Evolutionary conservation across 2,329 filamentous ascomycete genomes (phyloP).

Genomic region (Monilinia fructigena): DNA sequence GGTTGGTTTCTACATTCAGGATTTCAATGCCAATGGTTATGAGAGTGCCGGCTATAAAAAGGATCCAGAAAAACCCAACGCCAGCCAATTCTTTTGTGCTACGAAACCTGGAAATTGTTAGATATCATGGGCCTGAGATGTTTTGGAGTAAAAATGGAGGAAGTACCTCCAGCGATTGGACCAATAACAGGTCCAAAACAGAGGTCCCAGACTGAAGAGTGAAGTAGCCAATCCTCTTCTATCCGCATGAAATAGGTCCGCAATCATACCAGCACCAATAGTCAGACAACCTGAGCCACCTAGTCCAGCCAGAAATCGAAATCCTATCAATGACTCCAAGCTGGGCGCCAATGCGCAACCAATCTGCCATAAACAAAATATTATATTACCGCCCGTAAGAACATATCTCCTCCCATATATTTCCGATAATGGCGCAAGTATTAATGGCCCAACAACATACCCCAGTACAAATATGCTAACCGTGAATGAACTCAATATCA

Average conservation of each 20-base stretch:
- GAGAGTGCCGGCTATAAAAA: constrained; percentile 35
- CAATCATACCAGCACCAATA: constrained; percentile 32
- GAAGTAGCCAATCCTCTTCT: constrained; percentile 30
- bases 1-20: constrained; percentile 50
- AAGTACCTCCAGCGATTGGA: constrained; percentile 38
- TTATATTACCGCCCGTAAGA: constrained; percentile 46
- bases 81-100: constrained; percentile 41
- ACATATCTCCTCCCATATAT: constrained; percentile 52
- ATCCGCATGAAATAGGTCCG: constrained; percentile 29
- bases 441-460: constrained; percentile 33
- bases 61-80: constrained; percentile 35
- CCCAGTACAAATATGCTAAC: constrained; percentile 45
- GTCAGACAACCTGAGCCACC: constrained; percentile 48
- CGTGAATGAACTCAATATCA: constrained; percentile 55
- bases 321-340: constrained; percentile 51
- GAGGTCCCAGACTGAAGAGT: constrained; percentile 29
- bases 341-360: constrained; percentile 52
- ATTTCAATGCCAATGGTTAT: constrained; percentile 41
- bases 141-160: background rate
- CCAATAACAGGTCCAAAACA: constrained; percentile 42
- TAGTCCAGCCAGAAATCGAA: constrained; percentile 61
- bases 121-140: background rate
- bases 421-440: constrained; percentile 54
- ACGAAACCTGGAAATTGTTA: constrained; percentile 36
- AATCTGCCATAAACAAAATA: constrained; percentile 55